Evolutionary conservation across 495 filamentous ascomycete species (phyloP).

Genomic region (Daldinia grandis): DNA sequence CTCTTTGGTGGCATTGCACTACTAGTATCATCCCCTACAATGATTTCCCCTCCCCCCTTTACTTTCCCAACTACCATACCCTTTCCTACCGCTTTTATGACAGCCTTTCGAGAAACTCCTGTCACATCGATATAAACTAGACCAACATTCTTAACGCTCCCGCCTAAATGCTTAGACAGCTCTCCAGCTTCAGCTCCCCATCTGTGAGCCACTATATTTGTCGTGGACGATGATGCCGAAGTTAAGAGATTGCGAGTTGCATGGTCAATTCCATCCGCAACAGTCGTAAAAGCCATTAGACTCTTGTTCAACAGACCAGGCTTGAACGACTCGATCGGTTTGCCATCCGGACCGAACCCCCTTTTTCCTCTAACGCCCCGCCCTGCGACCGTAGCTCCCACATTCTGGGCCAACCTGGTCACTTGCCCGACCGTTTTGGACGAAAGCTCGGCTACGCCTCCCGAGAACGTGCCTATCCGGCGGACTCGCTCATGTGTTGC

Average conservation of each 20-base stretch:
- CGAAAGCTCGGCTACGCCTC: slow-evolving; percentile 77
- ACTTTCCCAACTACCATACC: slow-evolving; percentile 98
- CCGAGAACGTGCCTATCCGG: slow-evolving; percentile 82
- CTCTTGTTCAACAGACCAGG: slow-evolving; percentile 93
- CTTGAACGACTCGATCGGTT: slow-evolving; percentile 73
- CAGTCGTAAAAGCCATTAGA: slow-evolving; percentile 94
- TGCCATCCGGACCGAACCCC: slow-evolving; percentile 69
- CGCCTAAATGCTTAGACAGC: slow-evolving; percentile 74
- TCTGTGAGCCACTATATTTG: slow-evolving; percentile 79
- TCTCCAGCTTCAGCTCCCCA: slow-evolving; percentile 86
- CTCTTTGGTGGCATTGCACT: slow-evolving; percentile 37
- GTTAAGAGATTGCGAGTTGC: slow-evolving; percentile 77
- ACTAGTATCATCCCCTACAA: slow-evolving; percentile 82
- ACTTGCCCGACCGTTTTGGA: slow-evolving; percentile 85
- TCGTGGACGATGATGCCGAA: slow-evolving; percentile 77
- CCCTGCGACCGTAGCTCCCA: slow-evolving; percentile 78
- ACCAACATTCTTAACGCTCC: slow-evolving; percentile 93
- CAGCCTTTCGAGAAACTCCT: slow-evolving; percentile 84
- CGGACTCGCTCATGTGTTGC: slow-evolving; percentile 84
- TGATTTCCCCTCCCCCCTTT: slow-evolving; percentile 83
- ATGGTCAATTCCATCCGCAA: slow-evolving; percentile 92
- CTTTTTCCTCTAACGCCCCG: slow-evolving; percentile 62
- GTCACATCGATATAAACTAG: slow-evolving; percentile 98
- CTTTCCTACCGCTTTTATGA: slow-evolving; percentile 93
- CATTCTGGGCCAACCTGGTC: slow-evolving; percentile 81